Evolutionary conservation across 495 filamentous ascomycete species (phyloP).

Genomic region (Penicillium robsamsonii): DNA sequence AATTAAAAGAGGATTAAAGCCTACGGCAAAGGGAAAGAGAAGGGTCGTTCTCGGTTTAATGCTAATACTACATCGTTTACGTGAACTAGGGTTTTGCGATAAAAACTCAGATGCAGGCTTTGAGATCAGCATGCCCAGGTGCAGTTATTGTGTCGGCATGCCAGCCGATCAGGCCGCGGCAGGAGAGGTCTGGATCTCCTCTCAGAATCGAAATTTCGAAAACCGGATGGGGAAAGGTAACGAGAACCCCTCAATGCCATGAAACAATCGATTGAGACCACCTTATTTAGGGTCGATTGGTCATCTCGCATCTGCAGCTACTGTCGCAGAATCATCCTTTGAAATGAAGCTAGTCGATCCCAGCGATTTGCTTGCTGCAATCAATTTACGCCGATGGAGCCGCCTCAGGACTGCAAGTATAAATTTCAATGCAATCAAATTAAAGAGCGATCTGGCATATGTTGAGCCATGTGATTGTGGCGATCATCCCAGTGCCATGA

Average conservation of each 20-base stretch:
- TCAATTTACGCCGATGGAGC: constrained; percentile 23
- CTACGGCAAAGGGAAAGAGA: constrained; percentile 30
- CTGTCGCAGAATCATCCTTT: constrained; percentile 43
- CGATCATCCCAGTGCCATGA: not conserved
- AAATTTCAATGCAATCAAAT: not conserved
- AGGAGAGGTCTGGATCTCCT: constrained; percentile 45
- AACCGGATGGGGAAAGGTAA: constrained; percentile 50
- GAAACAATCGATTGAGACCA: not conserved
- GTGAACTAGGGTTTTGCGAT: constrained; percentile 31
- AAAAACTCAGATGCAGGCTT: constrained; percentile 44
- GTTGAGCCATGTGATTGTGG: constrained; percentile 3
- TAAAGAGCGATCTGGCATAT: not conserved
- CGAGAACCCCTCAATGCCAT: not conserved
- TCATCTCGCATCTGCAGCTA: constrained; percentile 40
- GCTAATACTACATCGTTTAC: constrained; percentile 37
- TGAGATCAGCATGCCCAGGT: constrained; percentile 41
- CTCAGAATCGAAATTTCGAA: constrained; percentile 48
- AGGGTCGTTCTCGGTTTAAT: constrained; percentile 42
- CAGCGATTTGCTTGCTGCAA: constrained; percentile 21
- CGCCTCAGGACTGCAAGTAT: not conserved
- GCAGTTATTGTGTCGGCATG: constrained; percentile 50
- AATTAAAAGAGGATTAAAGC: constrained; percentile 30
- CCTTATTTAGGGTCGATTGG: constrained; percentile 38
- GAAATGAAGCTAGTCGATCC: constrained; percentile 39
- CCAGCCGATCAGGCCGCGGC: constrained; percentile 38